These are phyloP conservation scores for Udeniomyces megalosporus DNA, from an alignment of 768 basidiomycete genomes.

Conservation along the genomic window DNA sequence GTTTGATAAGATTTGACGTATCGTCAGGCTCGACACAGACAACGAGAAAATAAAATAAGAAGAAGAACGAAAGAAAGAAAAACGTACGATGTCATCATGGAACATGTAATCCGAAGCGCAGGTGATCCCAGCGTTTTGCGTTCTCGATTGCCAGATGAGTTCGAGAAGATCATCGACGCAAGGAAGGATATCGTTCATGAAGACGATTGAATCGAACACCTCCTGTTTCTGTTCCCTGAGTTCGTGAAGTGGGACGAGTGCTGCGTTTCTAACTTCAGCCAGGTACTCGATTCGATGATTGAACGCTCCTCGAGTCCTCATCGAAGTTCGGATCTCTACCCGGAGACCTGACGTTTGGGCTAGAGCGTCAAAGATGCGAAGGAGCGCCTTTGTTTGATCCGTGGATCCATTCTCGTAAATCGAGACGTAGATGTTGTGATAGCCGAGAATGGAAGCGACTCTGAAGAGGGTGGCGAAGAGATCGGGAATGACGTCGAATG, in stretches of 20 bases:
- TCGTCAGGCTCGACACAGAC: too few species aligned
- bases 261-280: conserved; percentile 98
- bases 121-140: conserved; percentile 92
- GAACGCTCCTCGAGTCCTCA: conserved; percentile 84
- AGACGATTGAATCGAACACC: conserved; percentile 88
- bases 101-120: conserved; percentile 99
- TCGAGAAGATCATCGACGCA: conserved; percentile 96
- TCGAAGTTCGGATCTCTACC: conserved; percentile 79
- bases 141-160: conserved; percentile 84
- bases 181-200: conserved; percentile 99
- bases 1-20: too few species aligned
- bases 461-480: conserved; percentile 92
- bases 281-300: conserved; percentile 99
- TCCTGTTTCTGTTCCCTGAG: conserved; percentile 80
- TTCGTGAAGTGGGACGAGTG: conserved; percentile 88
- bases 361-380: conserved; percentile 86
- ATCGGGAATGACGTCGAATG: conserved; percentile 95
- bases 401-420: conserved; percentile 99
- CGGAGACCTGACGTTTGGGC: conserved; percentile 79
- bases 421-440: conserved; percentile 94
- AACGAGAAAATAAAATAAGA: background rate
- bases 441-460: conserved; percentile 76
- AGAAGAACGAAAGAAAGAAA: background rate
- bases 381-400: conserved; percentile 93
- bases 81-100: conserved; percentile 73